A percentile compares a stretch with the other conserved stretches of the same genome.
Conservation (phyloP, 371 early-diverging fungal genomes). For the Rhizopus arrhizus region DNA sequence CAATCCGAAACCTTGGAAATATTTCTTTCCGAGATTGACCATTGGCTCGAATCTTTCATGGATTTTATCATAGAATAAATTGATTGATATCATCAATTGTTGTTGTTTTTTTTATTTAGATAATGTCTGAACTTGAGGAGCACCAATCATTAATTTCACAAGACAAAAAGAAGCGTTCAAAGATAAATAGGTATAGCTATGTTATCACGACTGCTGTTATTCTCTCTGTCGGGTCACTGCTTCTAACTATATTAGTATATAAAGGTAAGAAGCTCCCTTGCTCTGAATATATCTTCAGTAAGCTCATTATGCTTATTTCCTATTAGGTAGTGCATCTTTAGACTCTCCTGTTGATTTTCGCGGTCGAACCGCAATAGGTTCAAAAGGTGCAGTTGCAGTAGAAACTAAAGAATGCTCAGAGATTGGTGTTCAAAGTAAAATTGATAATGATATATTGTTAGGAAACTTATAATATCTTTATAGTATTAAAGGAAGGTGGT, state of each 20-base stretch:
- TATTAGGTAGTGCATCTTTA: not conserved
- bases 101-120: not conserved
- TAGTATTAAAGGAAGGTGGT: slow-evolving; percentile 89
- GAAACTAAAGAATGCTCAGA: slow-evolving; percentile 82
- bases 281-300: not conserved
- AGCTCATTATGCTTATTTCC: not conserved
- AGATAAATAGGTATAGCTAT: not conserved
- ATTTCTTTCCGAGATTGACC: not conserved
- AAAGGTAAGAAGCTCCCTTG: not conserved
- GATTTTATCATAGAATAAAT: not conserved
- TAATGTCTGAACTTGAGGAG: not conserved
- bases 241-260: not conserved
- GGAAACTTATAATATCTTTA: not conserved
- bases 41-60: not conserved
- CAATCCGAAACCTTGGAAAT: not conserved
- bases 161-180: not conserved
- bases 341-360: slow-evolving; percentile 27
- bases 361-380: slow-evolving; percentile 36
- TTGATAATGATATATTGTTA: not conserved
- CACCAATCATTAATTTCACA: not conserved
- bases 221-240: not conserved
- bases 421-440: slow-evolving; percentile 78
- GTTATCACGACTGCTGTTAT: not conserved
- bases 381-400: slow-evolving; percentile 82
- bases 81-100: not conserved